These are phyloP conservation scores for Wickerhamomyces ciferrii DNA, from an alignment of 805 yeast genomes.

Conservation along the genomic window DNA sequence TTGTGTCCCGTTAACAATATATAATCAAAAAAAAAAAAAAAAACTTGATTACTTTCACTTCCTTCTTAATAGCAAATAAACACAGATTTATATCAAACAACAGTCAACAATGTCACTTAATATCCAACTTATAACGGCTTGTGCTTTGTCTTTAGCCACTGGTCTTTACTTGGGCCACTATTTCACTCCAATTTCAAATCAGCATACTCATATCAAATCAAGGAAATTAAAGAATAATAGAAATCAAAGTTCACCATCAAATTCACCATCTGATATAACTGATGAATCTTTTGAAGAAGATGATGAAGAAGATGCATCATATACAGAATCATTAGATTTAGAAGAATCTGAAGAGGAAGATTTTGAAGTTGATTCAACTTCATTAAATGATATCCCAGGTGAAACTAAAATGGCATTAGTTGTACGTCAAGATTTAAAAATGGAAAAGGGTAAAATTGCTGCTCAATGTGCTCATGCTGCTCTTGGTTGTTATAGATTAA, in stretches of 20 bases:
- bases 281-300: constrained; percentile 19
- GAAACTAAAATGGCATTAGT: constrained; percentile 84
- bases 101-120: constrained; percentile 18
- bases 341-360: constrained; percentile 48
- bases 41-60: too few species aligned
- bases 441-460: constrained; percentile 94
- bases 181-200: constrained; percentile 3
- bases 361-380: constrained; percentile 52
- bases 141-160: constrained; percentile 30
- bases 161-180: constrained; percentile 29
- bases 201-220: neutral
- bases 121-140: constrained; percentile 27
- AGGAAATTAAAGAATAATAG: neutral
- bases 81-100: too few species aligned
- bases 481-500: constrained; percentile 73
- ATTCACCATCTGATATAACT: constrained; percentile 10
- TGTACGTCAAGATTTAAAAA: constrained; percentile 81
- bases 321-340: constrained; percentile 30
- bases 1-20: too few species aligned
- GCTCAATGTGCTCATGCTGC: constrained; percentile 99
- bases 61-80: too few species aligned
- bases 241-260: constrained; percentile 1
- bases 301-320: constrained; percentile 18
- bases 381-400: constrained; percentile 65
- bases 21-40: too few species aligned